phyloP scores from a whole-genome alignment of 2,329 filamentous ascomycete genomes.

The Ophiostoma triangulosporum region DNA sequence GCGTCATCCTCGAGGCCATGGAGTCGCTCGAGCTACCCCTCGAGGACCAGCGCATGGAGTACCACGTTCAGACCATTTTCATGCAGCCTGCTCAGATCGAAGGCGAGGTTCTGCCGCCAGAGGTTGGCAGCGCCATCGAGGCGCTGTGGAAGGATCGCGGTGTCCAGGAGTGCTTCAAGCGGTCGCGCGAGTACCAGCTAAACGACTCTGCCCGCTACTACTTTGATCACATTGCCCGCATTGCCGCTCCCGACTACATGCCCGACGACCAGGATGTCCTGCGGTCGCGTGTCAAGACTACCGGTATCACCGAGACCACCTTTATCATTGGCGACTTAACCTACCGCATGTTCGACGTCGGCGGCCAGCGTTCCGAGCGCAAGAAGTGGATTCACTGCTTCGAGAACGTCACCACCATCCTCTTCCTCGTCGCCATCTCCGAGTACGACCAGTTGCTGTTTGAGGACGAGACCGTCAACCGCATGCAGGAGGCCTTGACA shows the following conservation, averaged over 20 bases:
- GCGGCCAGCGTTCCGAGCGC: constrained; percentile 79
- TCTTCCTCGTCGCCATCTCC: constrained; percentile 92
- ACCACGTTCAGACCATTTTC: constrained; percentile 96
- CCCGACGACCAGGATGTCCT: constrained; percentile 93
- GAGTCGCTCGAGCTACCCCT: constrained; percentile 64
- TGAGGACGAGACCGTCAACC: constrained; percentile 91
- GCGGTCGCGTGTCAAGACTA: constrained; percentile 92
- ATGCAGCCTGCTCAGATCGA: constrained; percentile 97
- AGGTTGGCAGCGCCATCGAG: constrained; percentile 86
- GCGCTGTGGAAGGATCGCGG: constrained; percentile 86
- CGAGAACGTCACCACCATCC: constrained; percentile 92
- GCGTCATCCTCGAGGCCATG: constrained; percentile 56
- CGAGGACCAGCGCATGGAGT: constrained; percentile 84
- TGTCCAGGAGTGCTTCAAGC: constrained; percentile 89
- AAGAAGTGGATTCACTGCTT: constrained; percentile 99
- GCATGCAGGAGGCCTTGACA: constrained; percentile 82
- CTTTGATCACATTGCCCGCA: constrained; percentile 88
- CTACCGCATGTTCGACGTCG: constrained; percentile 94
- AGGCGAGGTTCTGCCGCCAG: constrained; percentile 83
- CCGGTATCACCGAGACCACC: constrained; percentile 89
- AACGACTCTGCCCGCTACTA: constrained; percentile 97
- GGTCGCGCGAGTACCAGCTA: constrained; percentile 88
- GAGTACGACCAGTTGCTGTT: constrained; percentile 95
- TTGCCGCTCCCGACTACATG: constrained; percentile 82
- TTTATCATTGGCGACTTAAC: constrained; percentile 87